Conservation (phyloP, 352 stramenopile genomes). For the Peronosclerospora sorghi region DNA sequence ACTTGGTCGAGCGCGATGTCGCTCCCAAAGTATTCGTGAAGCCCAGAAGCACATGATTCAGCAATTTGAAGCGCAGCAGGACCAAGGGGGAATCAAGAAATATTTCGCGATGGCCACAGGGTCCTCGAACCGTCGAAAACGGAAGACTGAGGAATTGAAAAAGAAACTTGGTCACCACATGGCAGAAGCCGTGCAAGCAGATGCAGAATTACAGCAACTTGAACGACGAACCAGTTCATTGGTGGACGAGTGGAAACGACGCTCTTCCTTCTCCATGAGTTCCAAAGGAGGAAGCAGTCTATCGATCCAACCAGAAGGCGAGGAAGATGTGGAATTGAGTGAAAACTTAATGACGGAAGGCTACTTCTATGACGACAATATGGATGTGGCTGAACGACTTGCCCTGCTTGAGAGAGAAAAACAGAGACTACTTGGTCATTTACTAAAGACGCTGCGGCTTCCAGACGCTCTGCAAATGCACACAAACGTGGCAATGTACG, state of each 20-base stretch:
- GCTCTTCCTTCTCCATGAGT: constrained; percentile 20
- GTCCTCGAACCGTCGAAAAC: constrained; percentile 10
- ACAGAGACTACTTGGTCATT: constrained; percentile 33
- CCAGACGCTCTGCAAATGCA: constrained; percentile 55
- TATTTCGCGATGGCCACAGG: constrained; percentile 48
- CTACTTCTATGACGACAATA: constrained; percentile 13
- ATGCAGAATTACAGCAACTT: constrained; percentile 44
- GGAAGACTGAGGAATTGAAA: constrained; percentile 42
- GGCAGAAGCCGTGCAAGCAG: constrained; percentile 32
- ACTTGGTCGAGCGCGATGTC: constrained; percentile 29
- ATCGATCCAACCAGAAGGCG: constrained; percentile 9
- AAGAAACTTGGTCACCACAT: constrained; percentile 45
- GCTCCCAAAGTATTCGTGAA: constrained; percentile 28
- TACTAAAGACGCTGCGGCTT: constrained; percentile 32
- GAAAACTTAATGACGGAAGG: constrained; percentile 6
- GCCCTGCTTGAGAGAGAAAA: constrained; percentile 48
- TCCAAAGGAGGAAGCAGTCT: constrained; percentile 6
- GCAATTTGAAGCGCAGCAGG: constrained; percentile 49
- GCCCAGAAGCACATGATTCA: constrained; percentile 56
- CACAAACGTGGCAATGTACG: constrained; percentile 65
- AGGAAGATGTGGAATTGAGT: constrained; percentile 12
- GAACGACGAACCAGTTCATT: constrained; percentile 44
- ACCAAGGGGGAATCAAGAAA: constrained; percentile 37
- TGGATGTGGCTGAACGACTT: constrained; percentile 26
- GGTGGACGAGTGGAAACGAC: constrained; percentile 32